These are phyloP conservation scores for Yamadazyma triangularis DNA, from an alignment of 1,139 yeast species.

Conservation along the genomic window DNA sequence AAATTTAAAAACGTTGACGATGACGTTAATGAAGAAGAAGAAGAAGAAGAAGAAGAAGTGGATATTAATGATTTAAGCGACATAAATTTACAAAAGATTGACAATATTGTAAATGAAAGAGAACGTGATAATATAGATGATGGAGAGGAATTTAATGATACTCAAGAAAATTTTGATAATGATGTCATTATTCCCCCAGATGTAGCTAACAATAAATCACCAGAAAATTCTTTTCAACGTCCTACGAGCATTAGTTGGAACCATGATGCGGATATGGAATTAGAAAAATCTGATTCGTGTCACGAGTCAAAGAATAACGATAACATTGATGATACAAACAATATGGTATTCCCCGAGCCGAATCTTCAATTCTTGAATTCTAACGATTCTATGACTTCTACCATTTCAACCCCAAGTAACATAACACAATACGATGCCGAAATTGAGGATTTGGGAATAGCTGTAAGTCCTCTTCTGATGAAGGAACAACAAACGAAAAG, in stretches of 20 bases:
- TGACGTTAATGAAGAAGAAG: slow-evolving; percentile 2
- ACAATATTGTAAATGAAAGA: slow-evolving; percentile 26
- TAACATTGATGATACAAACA: not conserved
- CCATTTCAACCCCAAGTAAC: slow-evolving; percentile 39
- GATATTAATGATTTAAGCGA: slow-evolving; percentile 40
- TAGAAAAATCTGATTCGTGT: no score
- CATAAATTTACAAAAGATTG: slow-evolving; percentile 35
- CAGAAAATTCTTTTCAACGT: slow-evolving; percentile 36
- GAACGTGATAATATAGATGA: slow-evolving; percentile 4
- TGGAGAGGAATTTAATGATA: slow-evolving; percentile 7
- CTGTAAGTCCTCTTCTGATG: slow-evolving; percentile 37
- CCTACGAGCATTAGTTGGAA: slow-evolving; percentile 45
- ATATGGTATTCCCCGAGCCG: slow-evolving; percentile 10
- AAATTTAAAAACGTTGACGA: slow-evolving; percentile 7
- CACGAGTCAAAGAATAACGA: slow-evolving; percentile 1
- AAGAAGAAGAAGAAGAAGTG: no score
- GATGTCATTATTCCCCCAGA: slow-evolving; percentile 1
- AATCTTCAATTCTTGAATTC: slow-evolving; percentile 11
- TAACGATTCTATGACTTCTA: slow-evolving; percentile 22
- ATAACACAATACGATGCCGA: slow-evolving; percentile 40
- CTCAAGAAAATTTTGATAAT: slow-evolving; percentile 3
- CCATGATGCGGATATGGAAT: slow-evolving; percentile 18
- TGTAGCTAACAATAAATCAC: slow-evolving; percentile 7
- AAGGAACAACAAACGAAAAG: slow-evolving; percentile 17
- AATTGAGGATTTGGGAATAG: slow-evolving; percentile 43